phyloP scores from a whole-genome alignment of 441 rosid species.

The Adansonia grandidieri region DNA sequence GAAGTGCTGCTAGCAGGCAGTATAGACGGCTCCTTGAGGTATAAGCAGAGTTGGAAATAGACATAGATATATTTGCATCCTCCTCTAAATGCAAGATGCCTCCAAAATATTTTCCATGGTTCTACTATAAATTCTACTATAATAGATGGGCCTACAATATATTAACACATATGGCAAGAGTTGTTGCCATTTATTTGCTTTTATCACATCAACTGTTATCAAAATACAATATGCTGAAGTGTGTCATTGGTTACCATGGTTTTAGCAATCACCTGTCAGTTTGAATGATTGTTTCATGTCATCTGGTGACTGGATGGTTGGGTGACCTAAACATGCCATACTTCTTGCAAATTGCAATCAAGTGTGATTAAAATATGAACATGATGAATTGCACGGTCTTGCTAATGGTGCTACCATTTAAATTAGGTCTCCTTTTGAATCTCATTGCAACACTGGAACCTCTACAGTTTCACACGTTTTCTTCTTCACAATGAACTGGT shows the following conservation, averaged over 20 bases:
- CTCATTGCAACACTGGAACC: background rate
- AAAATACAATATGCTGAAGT: background rate
- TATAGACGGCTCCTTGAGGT: constrained; percentile 65
- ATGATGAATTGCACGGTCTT: background rate
- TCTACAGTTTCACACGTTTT: background rate
- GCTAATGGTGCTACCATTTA: background rate
- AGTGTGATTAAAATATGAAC: background rate
- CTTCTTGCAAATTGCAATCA: constrained; percentile 5
- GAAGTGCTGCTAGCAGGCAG: constrained; percentile 61
- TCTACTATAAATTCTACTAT: background rate
- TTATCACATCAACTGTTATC: background rate
- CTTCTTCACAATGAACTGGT: background rate
- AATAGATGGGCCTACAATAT: background rate
- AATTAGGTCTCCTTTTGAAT: background rate
- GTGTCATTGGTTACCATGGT: background rate
- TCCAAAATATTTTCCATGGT: background rate
- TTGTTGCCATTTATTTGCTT: background rate
- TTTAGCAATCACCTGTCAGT: background rate
- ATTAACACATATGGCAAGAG: background rate
- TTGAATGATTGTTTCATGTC: constrained; percentile 1
- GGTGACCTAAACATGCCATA: background rate
- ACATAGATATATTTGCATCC: constrained; percentile 20
- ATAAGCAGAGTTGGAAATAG: constrained; percentile 26
- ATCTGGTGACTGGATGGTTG: background rate
- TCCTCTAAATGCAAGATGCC: background rate